Percentiles rank a stretch among this genome's conserved stretches.
phyloP scores from a whole-genome alignment of 169 alveolate species.

The Babesia divergens region DNA sequence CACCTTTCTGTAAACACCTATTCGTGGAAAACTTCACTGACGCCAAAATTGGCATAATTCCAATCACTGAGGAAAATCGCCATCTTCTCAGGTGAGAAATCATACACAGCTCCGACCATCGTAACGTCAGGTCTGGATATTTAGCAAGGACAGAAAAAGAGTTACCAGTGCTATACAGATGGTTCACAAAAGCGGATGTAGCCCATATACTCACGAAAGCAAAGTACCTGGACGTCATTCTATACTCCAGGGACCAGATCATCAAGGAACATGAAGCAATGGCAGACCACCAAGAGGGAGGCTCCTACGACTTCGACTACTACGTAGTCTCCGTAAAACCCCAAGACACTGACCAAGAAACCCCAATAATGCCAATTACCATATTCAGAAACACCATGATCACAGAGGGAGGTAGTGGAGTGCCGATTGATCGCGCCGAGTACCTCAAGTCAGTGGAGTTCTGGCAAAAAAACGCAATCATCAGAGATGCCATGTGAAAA shows the following conservation, averaged over 20 bases:
- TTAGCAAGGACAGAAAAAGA: constrained; percentile 91
- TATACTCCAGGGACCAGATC: constrained; percentile 93
- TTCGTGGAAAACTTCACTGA: constrained; percentile 92
- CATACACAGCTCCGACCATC: neutral
- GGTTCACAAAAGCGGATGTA: constrained; percentile 84
- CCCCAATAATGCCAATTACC: constrained; percentile 97
- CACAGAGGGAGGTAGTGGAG: constrained; percentile 98
- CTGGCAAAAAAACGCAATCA: constrained; percentile 91
- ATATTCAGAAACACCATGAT: constrained; percentile 91
- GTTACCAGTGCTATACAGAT: constrained; percentile 94
- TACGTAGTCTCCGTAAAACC: constrained; percentile 71
- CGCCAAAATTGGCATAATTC: constrained; percentile 82
- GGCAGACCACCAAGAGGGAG: constrained; percentile 40
- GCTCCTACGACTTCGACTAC: constrained; percentile 50
- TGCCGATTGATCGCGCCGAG: constrained; percentile 86
- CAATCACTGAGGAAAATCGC: constrained; percentile 87
- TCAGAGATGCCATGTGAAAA: constrained; percentile 39
- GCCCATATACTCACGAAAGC: constrained; percentile 75
- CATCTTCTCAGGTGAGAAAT: constrained; percentile 71
- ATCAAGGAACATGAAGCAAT: constrained; percentile 86
- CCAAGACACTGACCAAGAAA: constrained; percentile 79
- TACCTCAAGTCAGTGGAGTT: constrained; percentile 91
- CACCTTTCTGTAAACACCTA: constrained; percentile 97
- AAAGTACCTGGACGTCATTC: constrained; percentile 89
- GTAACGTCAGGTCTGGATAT: constrained; percentile 80